Conservation (phyloP, 345 rosid genomes). For the Hypericum androsaemum region DNA sequence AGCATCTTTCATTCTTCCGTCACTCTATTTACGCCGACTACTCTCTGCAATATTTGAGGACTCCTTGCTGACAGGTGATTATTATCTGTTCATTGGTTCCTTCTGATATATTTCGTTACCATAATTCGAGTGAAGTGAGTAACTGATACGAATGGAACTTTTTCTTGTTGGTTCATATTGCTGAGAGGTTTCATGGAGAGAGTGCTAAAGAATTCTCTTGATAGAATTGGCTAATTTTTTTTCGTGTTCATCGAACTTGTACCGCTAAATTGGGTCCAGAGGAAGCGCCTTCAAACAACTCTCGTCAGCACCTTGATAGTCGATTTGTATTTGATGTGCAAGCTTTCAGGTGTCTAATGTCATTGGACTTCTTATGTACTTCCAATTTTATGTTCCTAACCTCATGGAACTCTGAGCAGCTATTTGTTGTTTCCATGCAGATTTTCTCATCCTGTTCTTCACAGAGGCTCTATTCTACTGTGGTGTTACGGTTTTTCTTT, state of each 20-base stretch:
- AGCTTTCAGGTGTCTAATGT: no score
- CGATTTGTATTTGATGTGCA: no score
- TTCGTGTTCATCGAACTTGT: no score
- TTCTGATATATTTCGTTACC: no score
- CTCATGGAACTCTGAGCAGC: not conserved
- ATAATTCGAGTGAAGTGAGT: no score
- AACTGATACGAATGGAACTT: no score
- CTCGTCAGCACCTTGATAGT: no score
- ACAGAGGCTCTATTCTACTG: conserved; percentile 95
- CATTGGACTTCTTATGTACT: no score
- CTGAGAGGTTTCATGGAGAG: not conserved
- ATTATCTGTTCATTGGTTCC: not conserved
- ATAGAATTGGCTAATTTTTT: not conserved
- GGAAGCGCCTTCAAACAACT: no score
- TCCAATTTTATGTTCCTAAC: not conserved
- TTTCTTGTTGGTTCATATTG: no score
- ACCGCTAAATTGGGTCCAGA: no score
- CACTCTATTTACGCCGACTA: conserved; percentile 63
- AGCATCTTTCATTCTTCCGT: conserved; percentile 80
- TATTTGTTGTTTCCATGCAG: conserved; percentile 32
- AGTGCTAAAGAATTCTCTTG: not conserved
- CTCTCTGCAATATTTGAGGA: conserved; percentile 85
- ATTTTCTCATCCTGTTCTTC: conserved; percentile 92
- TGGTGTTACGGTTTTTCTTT: conserved; percentile 69
- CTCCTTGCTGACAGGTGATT: conserved; percentile 77